These are phyloP conservation scores for Umbelopsis ramanniana DNA, from an alignment of 192 early-diverging fungal genomes.

Conservation along the genomic window DNA sequence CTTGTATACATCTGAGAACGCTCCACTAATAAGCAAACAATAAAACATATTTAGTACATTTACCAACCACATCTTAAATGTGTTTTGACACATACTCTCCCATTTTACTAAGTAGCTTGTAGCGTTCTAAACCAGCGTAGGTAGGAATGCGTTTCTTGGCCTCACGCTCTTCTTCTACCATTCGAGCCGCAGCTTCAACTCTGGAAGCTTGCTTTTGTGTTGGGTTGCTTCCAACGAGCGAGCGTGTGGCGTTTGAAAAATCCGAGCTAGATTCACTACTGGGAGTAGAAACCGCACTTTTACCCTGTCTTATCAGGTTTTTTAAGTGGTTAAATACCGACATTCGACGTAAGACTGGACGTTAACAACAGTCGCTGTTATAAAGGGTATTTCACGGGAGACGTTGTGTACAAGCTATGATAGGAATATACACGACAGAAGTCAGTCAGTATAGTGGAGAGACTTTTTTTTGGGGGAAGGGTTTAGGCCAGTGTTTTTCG, in stretches of 20 bases:
- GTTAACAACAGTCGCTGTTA: neutral
- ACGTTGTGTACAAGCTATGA: neutral
- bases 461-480: no score
- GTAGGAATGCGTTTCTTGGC: conserved; percentile 43
- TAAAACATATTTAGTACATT: conserved; percentile 18
- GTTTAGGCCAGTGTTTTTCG: neutral
- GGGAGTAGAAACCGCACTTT: neutral
- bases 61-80: neutral
- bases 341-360: neutral
- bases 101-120: conserved; percentile 60
- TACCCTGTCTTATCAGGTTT: conserved; percentile 18
- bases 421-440: no score
- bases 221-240: conserved; percentile 3
- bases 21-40: conserved; percentile 61
- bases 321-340: conserved; percentile 19
- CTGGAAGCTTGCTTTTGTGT: conserved; percentile 4
- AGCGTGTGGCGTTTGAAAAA: conserved; percentile 8
- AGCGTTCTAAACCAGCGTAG: conserved; percentile 62
- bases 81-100: conserved; percentile 64
- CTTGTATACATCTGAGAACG: conserved; percentile 84
- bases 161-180: conserved; percentile 28
- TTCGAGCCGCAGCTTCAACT: conserved; percentile 20
- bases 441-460: no score
- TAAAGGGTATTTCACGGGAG: neutral
- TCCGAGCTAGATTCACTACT: conserved; percentile 10